Evolutionary conservation across 2,329 filamentous ascomycete species (phyloP).

Genomic region (Pseudogymnoascus sp.): DNA sequence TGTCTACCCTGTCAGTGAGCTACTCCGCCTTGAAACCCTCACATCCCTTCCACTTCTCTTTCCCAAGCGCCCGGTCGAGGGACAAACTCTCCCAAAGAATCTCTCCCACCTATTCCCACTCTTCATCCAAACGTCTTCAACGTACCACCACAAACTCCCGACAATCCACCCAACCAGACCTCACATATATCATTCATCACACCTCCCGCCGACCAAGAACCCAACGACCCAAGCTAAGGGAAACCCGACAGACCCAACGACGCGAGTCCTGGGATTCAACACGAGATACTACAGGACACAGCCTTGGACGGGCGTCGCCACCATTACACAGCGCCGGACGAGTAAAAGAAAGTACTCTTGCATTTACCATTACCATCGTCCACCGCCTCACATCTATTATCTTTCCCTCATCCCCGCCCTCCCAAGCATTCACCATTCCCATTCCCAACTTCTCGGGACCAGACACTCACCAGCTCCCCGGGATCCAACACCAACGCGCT

Average conservation of each 20-base stretch:
- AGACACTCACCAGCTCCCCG: background rate
- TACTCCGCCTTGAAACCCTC: background rate
- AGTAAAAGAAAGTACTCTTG: background rate
- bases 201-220: background rate
- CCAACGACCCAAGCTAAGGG: background rate
- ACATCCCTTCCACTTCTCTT: background rate
- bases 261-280: background rate
- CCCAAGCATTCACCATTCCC: background rate
- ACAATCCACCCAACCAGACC: background rate
- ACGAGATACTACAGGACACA: background rate
- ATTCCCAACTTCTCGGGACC: background rate
- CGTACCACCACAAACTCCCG: background rate
- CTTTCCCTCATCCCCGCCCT: background rate
- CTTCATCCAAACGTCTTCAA: background rate
- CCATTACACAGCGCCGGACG: background rate
- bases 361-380: background rate
- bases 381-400: background rate
- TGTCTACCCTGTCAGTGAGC: background rate
- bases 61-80: background rate
- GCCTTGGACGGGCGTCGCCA: background rate
- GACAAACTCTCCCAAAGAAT: background rate
- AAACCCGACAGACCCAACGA: background rate
- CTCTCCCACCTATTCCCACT: background rate
- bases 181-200: background rate
- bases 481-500: background rate